Percentiles rank a stretch among this genome's conserved stretches.
Evolutionary conservation across 2,329 filamentous ascomycete species (phyloP).

Genomic region (Aureobasidium sp.): DNA sequence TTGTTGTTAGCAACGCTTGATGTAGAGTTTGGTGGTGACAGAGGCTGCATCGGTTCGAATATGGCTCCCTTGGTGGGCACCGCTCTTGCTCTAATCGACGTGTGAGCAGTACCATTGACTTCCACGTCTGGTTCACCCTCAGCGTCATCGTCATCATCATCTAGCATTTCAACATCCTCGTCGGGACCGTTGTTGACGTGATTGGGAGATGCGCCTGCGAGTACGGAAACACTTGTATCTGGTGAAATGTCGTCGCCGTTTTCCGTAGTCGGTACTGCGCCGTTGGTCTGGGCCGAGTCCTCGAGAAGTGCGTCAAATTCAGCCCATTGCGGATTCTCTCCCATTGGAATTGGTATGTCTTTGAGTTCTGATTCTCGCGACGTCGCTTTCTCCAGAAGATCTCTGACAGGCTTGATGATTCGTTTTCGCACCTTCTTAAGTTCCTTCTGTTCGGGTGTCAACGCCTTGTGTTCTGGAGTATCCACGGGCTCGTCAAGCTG

Average conservation of each 20-base stretch:
- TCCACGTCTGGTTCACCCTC: slow-evolving; percentile 15
- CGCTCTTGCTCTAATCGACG: not conserved
- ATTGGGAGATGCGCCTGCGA: slow-evolving; percentile 27
- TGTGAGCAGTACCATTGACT: not conserved
- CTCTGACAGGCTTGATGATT: slow-evolving; percentile 76
- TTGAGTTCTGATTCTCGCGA: slow-evolving; percentile 75
- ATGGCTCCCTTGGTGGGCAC: slow-evolving; percentile 1
- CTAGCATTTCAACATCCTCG: slow-evolving; percentile 20
- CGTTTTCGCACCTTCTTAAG: slow-evolving; percentile 79
- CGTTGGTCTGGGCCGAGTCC: slow-evolving; percentile 22
- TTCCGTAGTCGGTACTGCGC: slow-evolving; percentile 7
- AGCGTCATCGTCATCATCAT: slow-evolving; percentile 15
- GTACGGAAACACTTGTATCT: slow-evolving; percentile 29
- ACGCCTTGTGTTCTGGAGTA: slow-evolving; percentile 30
- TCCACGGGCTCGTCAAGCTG: slow-evolving; percentile 31
- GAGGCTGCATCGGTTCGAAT: slow-evolving; percentile 22
- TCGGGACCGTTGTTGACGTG: not conserved
- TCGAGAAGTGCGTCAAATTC: slow-evolving; percentile 69
- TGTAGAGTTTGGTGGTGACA: slow-evolving; percentile 28
- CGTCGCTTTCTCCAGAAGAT: slow-evolving; percentile 65
- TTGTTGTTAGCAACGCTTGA: slow-evolving; percentile 33
- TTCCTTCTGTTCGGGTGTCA: slow-evolving; percentile 62
- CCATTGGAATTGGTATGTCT: slow-evolving; percentile 50
- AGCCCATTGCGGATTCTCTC: slow-evolving; percentile 50
- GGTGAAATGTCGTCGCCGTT: slow-evolving; percentile 9